Base-by-base conservation (phyloP, 192 early-diverging fungal genomes). In the Coemansia javaensis region DNA sequence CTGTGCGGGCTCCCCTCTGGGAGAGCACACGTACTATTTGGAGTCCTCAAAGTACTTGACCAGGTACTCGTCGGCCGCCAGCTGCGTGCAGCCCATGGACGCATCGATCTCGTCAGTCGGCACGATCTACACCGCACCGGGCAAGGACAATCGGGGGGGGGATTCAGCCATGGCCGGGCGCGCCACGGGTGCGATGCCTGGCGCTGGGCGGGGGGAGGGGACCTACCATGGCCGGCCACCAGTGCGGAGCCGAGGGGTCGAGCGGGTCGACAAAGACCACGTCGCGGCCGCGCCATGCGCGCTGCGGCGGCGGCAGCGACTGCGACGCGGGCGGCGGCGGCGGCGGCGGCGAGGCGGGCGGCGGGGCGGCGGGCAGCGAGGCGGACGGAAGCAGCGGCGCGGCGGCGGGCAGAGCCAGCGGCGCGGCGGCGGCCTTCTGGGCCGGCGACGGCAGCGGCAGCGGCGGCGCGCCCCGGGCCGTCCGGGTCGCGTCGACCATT, bases 181-280 rank as follows among this genome's bases (percentile, higher is more conserved):
- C n/a, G n/a, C n/a, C n/a, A n/a, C n/a, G n/a, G n/a, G 3, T 6
- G 24, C 24, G 3, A 25, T 25, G 2, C 7, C 28, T 30, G 7
- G 7, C 1, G 28, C 28, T 30, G 28, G 22, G 33, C 15, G 34
- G 21, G 8, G 33, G n/a, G 13, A 5, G 11, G 23, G 12, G 4
- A 7, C 63, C 48, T 56, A 72, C 68, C 77, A 83, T 79, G 39
- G 78, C 82, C 6, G 82, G 80, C 82, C 82, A 84, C 82, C 82
- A 84, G 56, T 76, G 80, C 22, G 75, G 77, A 0, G 69, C 72
- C 18, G 56, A 54, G 0, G 62, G 18, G 53, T 84, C 82, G 20
- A 81, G 78, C 8, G 82, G 82, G 67, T 84, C 80, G 18, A 84
- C 82, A 69, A 81, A 84, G 10, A 84, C 82, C 18, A 84, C 67